phyloP scores from a whole-genome alignment of 2,329 filamentous ascomycete genomes.

The Xylariaceae sp. region DNA sequence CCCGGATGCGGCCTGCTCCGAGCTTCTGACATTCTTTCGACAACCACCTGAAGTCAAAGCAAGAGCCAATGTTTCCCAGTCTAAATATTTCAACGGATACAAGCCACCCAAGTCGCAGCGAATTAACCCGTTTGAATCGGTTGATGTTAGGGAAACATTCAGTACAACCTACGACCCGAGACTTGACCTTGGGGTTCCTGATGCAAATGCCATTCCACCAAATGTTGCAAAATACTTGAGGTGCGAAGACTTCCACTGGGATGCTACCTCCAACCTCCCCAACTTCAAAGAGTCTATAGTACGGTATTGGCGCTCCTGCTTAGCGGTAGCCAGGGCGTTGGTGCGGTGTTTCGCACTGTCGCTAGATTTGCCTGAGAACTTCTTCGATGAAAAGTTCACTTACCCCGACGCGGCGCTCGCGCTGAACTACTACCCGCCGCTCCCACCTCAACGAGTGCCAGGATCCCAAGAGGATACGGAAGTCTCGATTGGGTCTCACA shows the following conservation, averaged over 20 bases:
- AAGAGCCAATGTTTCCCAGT: constrained; percentile 34
- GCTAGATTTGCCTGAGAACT: constrained; percentile 38
- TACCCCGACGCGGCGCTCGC: constrained; percentile 34
- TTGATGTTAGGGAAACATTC: constrained; percentile 35
- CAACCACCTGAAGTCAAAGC: constrained; percentile 23
- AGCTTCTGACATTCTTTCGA: constrained; percentile 24
- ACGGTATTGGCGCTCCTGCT: constrained; percentile 35
- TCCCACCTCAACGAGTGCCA: constrained; percentile 11
- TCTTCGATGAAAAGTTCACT: constrained; percentile 37
- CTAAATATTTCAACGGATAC: constrained; percentile 39
- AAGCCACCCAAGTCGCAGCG: constrained; percentile 33
- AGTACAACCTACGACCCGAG: constrained; percentile 34
- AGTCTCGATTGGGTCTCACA: constrained; percentile 43
- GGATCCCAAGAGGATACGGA: constrained; percentile 20
- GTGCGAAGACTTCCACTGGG: constrained; percentile 26
- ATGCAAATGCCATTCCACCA: constrained; percentile 27
- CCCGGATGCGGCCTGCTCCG: constrained; percentile 28
- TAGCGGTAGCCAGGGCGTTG: constrained; percentile 37
- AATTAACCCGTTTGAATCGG: constrained; percentile 23
- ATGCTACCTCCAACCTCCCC: constrained; percentile 28
- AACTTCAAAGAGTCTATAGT: constrained; percentile 36
- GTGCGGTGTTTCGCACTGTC: constrained; percentile 41
- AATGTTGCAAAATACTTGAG: constrained; percentile 17
- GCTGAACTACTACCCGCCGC: constrained; percentile 42
- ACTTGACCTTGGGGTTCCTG: constrained; percentile 27